These are phyloP conservation scores for Trichomonas gallinae DNA, from an alignment of 208 protist species.

Conservation along the genomic window DNA sequence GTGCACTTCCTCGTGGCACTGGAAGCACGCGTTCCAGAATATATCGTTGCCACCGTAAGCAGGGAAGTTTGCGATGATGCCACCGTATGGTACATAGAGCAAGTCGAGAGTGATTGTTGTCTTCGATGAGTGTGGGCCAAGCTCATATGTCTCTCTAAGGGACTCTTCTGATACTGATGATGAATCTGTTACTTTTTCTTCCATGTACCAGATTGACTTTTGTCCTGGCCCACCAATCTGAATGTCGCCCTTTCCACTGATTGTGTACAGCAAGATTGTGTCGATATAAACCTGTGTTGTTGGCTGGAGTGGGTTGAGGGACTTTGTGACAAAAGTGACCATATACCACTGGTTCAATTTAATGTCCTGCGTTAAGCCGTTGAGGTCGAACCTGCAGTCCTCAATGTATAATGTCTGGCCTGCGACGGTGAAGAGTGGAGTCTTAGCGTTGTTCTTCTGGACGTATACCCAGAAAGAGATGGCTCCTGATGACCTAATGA, in stretches of 20 bases:
- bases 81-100: background rate
- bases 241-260: background rate
- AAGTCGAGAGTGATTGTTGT: background rate
- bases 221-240: background rate
- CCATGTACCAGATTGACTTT: background rate
- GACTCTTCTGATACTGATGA: background rate
- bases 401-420: background rate
- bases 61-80: background rate
- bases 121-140: background rate
- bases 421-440: background rate
- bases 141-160: background rate
- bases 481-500: background rate
- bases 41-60: background rate
- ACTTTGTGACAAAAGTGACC: background rate
- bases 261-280: background rate
- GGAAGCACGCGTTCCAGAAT: background rate
- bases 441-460: background rate
- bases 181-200: background rate
- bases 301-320: background rate
- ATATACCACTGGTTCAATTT: background rate
- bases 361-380: background rate
- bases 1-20: background rate
- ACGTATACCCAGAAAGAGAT: background rate
- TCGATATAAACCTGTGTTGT: background rate
- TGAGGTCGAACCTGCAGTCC: background rate